Evolutionary conservation across 148 eudicot species (phyloP).

Genomic region (Persicaria tinctoria): DNA sequence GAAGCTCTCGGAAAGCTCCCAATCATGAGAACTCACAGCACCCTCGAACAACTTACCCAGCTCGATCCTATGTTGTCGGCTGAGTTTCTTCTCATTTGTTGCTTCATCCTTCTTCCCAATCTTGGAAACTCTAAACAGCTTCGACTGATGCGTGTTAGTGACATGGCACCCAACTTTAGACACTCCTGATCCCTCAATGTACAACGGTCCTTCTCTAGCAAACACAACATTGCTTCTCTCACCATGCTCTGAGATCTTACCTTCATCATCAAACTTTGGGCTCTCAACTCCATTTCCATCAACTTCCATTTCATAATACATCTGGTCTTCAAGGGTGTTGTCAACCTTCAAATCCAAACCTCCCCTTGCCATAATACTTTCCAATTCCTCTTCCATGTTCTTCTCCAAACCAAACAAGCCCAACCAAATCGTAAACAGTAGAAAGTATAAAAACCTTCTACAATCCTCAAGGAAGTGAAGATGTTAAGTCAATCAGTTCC

Average conservation of each 20-base stretch:
- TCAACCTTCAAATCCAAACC: constrained; percentile 24
- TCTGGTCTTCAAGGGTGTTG: constrained; percentile 25
- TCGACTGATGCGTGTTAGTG: constrained; percentile 48
- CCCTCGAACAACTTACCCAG: constrained; percentile 65
- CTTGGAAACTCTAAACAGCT: constrained; percentile 29
- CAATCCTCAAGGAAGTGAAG: neutral
- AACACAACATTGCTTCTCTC: constrained; percentile 76
- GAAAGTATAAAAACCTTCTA: neutral
- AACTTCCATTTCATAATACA: constrained; percentile 58
- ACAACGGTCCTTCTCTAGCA: constrained; percentile 63
- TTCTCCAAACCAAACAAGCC: neutral
- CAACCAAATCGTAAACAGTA: neutral
- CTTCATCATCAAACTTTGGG: constrained; percentile 28
- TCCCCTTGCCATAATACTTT: constrained; percentile 19
- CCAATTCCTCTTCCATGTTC: constrained; percentile 30
- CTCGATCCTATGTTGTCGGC: constrained; percentile 78
- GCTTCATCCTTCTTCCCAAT: constrained; percentile 33
- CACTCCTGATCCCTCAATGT: constrained; percentile 27
- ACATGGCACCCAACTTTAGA: constrained; percentile 35
- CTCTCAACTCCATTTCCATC: constrained; percentile 31
- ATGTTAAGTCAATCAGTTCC: constrained; percentile 15
- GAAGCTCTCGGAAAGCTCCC: constrained; percentile 74
- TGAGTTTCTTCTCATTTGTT: constrained; percentile 56
- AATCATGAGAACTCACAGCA: constrained; percentile 75
- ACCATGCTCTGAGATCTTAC: constrained; percentile 35